Evolutionary conservation across 805 yeast species (phyloP).

Genomic region (Ogataea haglerorum): DNA sequence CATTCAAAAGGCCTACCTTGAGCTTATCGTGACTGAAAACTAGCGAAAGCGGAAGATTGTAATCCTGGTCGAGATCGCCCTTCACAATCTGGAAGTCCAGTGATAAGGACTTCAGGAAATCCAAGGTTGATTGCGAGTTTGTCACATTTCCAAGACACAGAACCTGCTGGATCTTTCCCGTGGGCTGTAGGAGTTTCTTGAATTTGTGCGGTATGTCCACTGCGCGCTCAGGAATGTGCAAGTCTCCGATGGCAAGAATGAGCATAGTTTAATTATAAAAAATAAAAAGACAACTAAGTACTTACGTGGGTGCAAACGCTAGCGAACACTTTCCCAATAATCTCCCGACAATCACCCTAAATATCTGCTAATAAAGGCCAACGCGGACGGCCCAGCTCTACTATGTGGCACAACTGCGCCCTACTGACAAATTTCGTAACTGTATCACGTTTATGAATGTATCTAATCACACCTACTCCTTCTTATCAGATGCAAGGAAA

Average conservation of each 20-base stretch:
- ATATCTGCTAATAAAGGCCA: background rate
- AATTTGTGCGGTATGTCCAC: constrained; percentile 61
- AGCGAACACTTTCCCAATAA: no score
- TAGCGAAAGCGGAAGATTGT: constrained; percentile 55
- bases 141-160: constrained; percentile 82
- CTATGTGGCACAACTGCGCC: no score
- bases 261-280: constrained; percentile 42
- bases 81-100: constrained; percentile 71
- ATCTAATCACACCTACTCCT: constrained; percentile 11
- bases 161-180: constrained; percentile 79
- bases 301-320: background rate
- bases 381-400: background rate
- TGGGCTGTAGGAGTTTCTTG: constrained; percentile 69
- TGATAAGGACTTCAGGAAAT: constrained; percentile 64
- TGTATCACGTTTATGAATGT: background rate
- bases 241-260: constrained; percentile 80
- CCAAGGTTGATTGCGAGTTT: constrained; percentile 57
- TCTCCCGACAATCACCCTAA: no score
- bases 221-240: constrained; percentile 86
- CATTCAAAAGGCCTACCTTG: constrained; percentile 80
- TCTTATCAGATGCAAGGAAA: constrained; percentile 27
- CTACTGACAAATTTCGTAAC: no score
- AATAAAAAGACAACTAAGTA: background rate
- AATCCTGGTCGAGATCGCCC: constrained; percentile 72
- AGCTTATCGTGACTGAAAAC: constrained; percentile 68